A percentile compares a stretch with the other conserved stretches of the same genome.
phyloP scores from a whole-genome alignment of 2,329 filamentous ascomycete species.

The Colletotrichum graminicola region DNA sequence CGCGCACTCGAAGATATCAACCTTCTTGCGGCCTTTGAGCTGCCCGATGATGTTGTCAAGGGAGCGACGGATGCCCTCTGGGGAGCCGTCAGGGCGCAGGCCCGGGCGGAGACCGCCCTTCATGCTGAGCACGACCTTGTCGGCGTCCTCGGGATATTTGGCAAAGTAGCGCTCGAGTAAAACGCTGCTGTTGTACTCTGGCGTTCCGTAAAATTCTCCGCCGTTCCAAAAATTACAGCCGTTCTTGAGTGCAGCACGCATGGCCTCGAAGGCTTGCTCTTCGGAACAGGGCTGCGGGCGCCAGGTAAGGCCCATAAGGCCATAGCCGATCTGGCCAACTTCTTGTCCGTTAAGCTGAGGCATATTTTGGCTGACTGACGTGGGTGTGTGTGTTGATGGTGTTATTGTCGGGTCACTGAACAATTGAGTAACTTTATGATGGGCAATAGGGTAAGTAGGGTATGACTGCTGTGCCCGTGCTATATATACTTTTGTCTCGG shows the following conservation, averaged over 20 bases:
- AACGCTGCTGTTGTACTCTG: slow-evolving; percentile 68
- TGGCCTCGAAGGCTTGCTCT: slow-evolving; percentile 65
- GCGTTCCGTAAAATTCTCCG: slow-evolving; percentile 74
- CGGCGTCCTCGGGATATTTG: slow-evolving; percentile 72
- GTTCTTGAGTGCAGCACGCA: slow-evolving; percentile 64
- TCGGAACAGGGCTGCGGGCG: slow-evolving; percentile 54
- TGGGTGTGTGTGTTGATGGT: not conserved
- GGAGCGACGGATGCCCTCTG: slow-evolving; percentile 66
- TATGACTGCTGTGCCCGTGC: not conserved
- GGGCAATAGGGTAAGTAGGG: slow-evolving; percentile 9
- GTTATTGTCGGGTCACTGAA: not conserved
- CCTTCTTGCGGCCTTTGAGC: slow-evolving; percentile 67
- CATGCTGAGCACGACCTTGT: slow-evolving; percentile 71
- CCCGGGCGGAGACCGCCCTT: slow-evolving; percentile 66
- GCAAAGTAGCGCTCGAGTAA: slow-evolving; percentile 73
- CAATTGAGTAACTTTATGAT: not conserved
- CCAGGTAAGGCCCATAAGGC: slow-evolving; percentile 66
- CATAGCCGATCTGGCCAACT: slow-evolving; percentile 65
- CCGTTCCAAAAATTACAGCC: slow-evolving; percentile 70
- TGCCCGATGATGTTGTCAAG: slow-evolving; percentile 67
- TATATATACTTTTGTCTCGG: slow-evolving; percentile 1
- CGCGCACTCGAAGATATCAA: slow-evolving; percentile 72
- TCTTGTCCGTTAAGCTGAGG: slow-evolving; percentile 55
- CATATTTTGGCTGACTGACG: slow-evolving; percentile 45
- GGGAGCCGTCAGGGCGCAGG: slow-evolving; percentile 62